A percentile compares a stretch with the other conserved stretches of the same genome.
phyloP scores from a whole-genome alignment of 192 early-diverging fungal genomes.

The Dissophora globulifera region DNA sequence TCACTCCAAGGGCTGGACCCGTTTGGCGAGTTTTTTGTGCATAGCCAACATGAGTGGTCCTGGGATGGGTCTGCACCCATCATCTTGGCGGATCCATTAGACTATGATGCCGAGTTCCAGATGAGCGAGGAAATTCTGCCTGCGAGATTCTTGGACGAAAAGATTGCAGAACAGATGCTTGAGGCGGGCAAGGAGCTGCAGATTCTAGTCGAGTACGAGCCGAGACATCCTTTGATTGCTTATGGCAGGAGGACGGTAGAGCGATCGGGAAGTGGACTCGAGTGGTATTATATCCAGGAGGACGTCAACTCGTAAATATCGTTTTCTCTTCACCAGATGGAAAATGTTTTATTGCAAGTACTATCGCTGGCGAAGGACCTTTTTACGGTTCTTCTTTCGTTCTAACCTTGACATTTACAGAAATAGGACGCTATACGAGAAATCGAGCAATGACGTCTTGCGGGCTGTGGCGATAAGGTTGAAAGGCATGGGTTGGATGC shows the following conservation, averaged over 20 bases:
- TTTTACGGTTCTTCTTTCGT: too few species aligned
- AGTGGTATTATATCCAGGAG: slow-evolving; percentile 22
- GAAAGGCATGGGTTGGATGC: slow-evolving; percentile 18
- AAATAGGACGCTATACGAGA: neutral
- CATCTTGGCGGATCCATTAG: slow-evolving; percentile 30
- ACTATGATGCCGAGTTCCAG: slow-evolving; percentile 15
- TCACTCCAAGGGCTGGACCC: slow-evolving; percentile 48
- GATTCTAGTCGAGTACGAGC: slow-evolving; percentile 42
- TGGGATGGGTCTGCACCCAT: slow-evolving; percentile 28
- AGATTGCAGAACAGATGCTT: slow-evolving; percentile 38
- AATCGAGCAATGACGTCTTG: slow-evolving; percentile 7
- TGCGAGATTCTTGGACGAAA: slow-evolving; percentile 36
- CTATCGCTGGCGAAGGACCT: too few species aligned
- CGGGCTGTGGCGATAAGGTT: slow-evolving; percentile 8
- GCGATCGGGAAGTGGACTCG: slow-evolving; percentile 4
- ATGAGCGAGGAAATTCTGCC: slow-evolving; percentile 6
- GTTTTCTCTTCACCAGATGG: neutral
- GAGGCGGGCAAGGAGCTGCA: slow-evolving; percentile 57
- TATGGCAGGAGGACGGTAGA: slow-evolving; percentile 6
- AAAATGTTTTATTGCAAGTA: too few species aligned
- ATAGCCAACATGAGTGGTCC: slow-evolving; percentile 28
- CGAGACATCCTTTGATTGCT: slow-evolving; percentile 42
- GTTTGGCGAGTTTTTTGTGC: slow-evolving; percentile 54
- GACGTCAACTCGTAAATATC: slow-evolving; percentile 23
- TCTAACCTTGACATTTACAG: too few species aligned